These are phyloP conservation scores for Cupressus sempervirens DNA, from an alignment of 75 land plant genomes.

Conservation along the genomic window DNA sequence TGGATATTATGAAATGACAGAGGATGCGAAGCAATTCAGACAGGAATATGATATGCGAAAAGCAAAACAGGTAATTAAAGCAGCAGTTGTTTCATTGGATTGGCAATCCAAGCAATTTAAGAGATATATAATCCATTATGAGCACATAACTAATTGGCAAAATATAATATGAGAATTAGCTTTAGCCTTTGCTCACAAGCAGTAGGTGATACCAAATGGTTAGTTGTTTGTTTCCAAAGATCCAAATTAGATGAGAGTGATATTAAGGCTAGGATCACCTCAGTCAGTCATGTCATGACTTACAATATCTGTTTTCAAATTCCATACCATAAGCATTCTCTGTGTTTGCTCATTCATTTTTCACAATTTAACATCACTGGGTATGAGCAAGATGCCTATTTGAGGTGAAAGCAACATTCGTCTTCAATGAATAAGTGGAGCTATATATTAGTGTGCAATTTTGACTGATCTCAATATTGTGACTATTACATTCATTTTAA, in stretches of 20 bases:
- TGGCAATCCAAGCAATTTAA: not conserved
- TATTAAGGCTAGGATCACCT: not conserved
- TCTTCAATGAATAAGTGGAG: not conserved
- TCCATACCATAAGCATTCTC: not conserved
- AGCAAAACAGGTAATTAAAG: conserved; percentile 61
- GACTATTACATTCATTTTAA: not conserved
- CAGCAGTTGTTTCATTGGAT: not conserved
- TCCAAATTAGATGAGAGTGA: not conserved
- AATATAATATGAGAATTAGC: not conserved
- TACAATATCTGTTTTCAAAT: not conserved
- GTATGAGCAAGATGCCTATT: not conserved
- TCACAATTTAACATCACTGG: not conserved
- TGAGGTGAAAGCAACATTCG: not conserved
- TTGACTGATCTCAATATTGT: not conserved
- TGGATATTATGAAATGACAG: conserved; percentile 53
- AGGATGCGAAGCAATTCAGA: conserved; percentile 68
- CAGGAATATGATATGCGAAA: conserved; percentile 77
- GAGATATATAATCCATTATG: not conserved
- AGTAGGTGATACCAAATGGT: not conserved
- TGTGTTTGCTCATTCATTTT: not conserved
- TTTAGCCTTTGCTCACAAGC: not conserved
- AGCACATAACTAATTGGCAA: not conserved
- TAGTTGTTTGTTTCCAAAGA: not conserved
- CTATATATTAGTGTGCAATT: not conserved
- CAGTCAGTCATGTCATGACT: not conserved